These are phyloP conservation scores for Oldenlandia corymbosa DNA, from an alignment of 257 asterid genomes.

Conservation along the genomic window DNA sequence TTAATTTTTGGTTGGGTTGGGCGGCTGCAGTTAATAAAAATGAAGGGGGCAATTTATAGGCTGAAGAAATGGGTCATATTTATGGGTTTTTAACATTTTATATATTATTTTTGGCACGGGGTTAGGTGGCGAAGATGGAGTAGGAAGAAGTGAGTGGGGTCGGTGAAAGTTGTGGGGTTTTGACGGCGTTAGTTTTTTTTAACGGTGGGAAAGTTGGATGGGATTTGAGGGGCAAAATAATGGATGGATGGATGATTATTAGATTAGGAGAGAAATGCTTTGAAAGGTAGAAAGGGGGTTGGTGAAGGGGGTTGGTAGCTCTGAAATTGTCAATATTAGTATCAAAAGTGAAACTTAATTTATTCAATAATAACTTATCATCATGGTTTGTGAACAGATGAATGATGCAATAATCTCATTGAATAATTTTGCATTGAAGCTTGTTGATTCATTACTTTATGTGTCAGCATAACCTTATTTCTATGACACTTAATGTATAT, in stretches of 20 bases:
- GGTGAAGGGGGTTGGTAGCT: conserved; percentile 10
- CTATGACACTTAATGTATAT: too few relatives aligned
- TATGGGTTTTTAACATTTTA: neutral
- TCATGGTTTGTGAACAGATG: neutral
- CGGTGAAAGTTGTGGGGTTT: neutral
- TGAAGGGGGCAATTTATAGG: conserved; percentile 10
- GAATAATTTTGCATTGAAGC: too few relatives aligned
- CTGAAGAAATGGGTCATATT: too few relatives aligned
- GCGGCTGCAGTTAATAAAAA: neutral
- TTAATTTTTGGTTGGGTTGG: neutral
- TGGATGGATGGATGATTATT: neutral
- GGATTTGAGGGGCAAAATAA: neutral
- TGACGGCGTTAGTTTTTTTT: conserved; percentile 12
- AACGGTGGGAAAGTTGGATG: neutral
- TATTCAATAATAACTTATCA: neutral
- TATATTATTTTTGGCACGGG: neutral
- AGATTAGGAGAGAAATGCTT: neutral
- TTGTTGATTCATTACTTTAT: too few relatives aligned
- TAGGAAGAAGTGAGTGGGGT: neutral
- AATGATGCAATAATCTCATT: neutral
- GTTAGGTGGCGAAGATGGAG: conserved; percentile 17
- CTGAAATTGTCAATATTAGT: too few relatives aligned
- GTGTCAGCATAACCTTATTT: too few relatives aligned
- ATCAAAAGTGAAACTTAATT: neutral
- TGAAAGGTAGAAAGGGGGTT: conserved; percentile 14